These are phyloP conservation scores for Phytophthora agathidicida DNA, from an alignment of 352 stramenopile genomes.

Conservation along the genomic window DNA sequence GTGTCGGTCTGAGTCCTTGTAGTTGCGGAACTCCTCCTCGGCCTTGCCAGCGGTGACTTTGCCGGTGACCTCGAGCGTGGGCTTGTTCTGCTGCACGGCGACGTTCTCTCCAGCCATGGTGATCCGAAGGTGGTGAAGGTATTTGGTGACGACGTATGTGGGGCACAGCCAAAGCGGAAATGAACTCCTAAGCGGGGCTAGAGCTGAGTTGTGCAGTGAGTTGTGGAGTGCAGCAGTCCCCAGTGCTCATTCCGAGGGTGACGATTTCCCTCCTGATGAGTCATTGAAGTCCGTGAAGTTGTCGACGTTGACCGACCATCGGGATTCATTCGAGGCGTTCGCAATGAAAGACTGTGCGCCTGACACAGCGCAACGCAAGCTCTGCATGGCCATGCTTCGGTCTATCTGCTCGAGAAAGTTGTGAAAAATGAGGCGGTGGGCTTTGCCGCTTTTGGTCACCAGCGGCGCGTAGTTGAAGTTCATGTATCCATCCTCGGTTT, in stretches of 20 bases:
- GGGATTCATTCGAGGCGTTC: slow-evolving; percentile 7
- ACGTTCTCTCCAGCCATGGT: slow-evolving; percentile 25
- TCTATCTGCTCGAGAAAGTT: not conserved
- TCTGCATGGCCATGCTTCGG: not conserved
- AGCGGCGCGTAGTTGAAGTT: slow-evolving; percentile 10
- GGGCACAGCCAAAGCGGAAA: too few species aligned
- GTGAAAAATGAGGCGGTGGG: not conserved
- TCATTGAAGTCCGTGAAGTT: slow-evolving; percentile 2
- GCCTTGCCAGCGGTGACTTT: slow-evolving; percentile 58
- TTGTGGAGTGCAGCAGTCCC: slow-evolving; percentile 1
- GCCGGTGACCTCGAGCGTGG: slow-evolving; percentile 40
- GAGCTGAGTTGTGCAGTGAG: slow-evolving; percentile 9
- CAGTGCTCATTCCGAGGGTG: not conserved
- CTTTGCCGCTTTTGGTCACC: slow-evolving; percentile 5
- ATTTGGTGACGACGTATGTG: too few species aligned
- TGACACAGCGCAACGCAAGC: too few species aligned
- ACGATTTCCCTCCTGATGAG: not conserved
- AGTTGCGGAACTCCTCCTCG: slow-evolving; percentile 80
- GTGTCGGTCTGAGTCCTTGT: slow-evolving; percentile 73
- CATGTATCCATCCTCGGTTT: slow-evolving; percentile 7
- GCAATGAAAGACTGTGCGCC: too few species aligned
- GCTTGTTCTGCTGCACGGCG: slow-evolving; percentile 10
- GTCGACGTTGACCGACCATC: not conserved
- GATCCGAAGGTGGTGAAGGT: not conserved
- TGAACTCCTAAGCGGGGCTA: slow-evolving; percentile 2